phyloP scores from a whole-genome alignment of 148 eudicot species.

The Mesembryanthemum crystallinum region DNA sequence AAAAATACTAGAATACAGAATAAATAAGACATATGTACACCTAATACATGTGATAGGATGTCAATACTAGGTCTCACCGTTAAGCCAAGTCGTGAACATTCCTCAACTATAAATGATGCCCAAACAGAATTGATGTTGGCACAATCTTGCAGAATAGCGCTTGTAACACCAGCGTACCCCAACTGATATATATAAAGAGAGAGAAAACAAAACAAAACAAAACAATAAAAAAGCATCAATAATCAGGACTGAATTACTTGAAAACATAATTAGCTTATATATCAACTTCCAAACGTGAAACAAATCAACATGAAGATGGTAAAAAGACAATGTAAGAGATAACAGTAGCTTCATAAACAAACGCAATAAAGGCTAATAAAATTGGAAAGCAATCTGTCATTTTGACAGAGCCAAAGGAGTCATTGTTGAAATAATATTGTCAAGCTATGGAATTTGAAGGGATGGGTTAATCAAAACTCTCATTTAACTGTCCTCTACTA shows the following conservation, averaged over 20 bases:
- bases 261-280: not conserved
- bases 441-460: no score
- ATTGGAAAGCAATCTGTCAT: no score
- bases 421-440: no score
- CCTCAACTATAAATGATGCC: constrained; percentile 92
- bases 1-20: constrained; percentile 72
- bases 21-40: constrained; percentile 36
- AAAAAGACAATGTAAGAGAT: not conserved
- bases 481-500: not conserved
- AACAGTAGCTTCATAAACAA: not conserved
- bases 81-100: constrained; percentile 91
- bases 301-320: not conserved
- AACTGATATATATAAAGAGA: constrained; percentile 38
- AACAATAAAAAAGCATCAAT: constrained; percentile 1
- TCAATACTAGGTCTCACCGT: constrained; percentile 55
- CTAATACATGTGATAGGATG: not conserved
- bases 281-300: not conserved
- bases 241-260: constrained; percentile 5
- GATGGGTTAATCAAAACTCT: not conserved
- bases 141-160: constrained; percentile 38
- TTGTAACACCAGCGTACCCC: constrained; percentile 28
- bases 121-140: constrained; percentile 85
- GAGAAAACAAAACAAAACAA: no score
- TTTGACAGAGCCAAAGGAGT: no score
- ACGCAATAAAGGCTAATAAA: not conserved